Percentiles rank a stretch among this genome's conserved stretches.
Conservation (phyloP, 768 basidiomycete species). For the Pleurotus platypus region DNA sequence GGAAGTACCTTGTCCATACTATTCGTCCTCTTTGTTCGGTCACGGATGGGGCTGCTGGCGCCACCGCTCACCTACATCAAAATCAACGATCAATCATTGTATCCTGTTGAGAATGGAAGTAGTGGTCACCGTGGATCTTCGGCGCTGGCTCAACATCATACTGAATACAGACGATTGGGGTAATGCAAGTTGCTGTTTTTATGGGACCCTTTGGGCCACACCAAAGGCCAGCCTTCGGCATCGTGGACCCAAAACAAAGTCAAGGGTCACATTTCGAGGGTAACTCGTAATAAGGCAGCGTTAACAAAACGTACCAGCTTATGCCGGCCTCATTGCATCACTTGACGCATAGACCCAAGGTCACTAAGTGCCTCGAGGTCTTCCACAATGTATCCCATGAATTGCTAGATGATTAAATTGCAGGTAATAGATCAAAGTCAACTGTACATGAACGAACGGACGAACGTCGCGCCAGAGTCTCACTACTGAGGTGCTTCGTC, state of each 20-base stretch:
- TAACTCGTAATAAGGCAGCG: neutral
- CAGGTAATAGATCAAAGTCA: no score
- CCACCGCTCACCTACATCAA: neutral
- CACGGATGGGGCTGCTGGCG: neutral
- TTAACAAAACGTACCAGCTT: neutral
- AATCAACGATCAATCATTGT: neutral
- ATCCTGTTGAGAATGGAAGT: neutral
- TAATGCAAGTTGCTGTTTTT: neutral
- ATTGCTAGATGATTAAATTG: no score
- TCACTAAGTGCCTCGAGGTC: neutral
- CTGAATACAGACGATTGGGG: neutral
- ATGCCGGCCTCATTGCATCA: neutral
- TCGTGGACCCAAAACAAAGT: neutral
- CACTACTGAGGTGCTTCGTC: neutral
- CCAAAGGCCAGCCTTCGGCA: neutral
- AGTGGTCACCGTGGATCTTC: neutral
- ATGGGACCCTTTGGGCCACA: neutral
- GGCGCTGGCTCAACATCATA: neutral
- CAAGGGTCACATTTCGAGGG: neutral
- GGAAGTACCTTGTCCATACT: slow-evolving; percentile 4
- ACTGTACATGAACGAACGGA: no score
- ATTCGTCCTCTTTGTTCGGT: neutral
- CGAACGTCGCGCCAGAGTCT: neutral
- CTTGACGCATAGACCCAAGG: neutral
- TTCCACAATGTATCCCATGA: no score